A percentile compares a stretch with the other conserved stretches of the same genome.
These are phyloP conservation scores for Phytophthora pistaciae DNA, from an alignment of 352 stramenopile species.

Conservation along the genomic window DNA sequence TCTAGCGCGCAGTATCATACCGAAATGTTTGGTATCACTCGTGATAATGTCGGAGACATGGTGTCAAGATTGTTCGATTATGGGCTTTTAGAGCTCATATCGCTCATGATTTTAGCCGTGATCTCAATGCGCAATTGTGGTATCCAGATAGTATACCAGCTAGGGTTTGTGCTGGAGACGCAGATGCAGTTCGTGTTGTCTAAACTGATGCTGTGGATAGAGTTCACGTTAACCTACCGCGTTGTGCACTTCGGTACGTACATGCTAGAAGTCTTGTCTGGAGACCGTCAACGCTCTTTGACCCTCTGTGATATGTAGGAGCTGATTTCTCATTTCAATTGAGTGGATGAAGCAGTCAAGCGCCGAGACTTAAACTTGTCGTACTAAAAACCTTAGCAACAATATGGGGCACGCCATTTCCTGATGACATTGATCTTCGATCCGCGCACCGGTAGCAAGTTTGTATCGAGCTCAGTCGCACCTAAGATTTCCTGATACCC, in stretches of 20 bases:
- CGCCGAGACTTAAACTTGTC: too few species aligned
- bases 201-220: conserved; percentile 25
- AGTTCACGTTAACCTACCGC: conserved; percentile 7
- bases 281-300: neutral
- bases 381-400: too few species aligned
- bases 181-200: conserved; percentile 15
- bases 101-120: conserved; percentile 7
- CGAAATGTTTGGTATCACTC: conserved; percentile 16
- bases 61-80: conserved; percentile 19
- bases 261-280: neutral
- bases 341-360: neutral
- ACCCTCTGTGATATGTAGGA: neutral
- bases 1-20: conserved; percentile 34
- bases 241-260: conserved; percentile 20
- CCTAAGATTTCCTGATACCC: too few species aligned
- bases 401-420: too few species aligned
- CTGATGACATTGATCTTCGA: too few species aligned
- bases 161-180: conserved; percentile 35
- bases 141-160: conserved; percentile 21
- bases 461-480: too few species aligned
- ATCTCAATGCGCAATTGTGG: conserved; percentile 6
- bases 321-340: neutral
- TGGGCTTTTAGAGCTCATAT: conserved; percentile 18
- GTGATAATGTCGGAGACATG: neutral
- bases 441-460: too few species aligned